These are phyloP conservation scores for Mucor irregularis DNA, from an alignment of 371 early-diverging fungal genomes.

Conservation along the genomic window DNA sequence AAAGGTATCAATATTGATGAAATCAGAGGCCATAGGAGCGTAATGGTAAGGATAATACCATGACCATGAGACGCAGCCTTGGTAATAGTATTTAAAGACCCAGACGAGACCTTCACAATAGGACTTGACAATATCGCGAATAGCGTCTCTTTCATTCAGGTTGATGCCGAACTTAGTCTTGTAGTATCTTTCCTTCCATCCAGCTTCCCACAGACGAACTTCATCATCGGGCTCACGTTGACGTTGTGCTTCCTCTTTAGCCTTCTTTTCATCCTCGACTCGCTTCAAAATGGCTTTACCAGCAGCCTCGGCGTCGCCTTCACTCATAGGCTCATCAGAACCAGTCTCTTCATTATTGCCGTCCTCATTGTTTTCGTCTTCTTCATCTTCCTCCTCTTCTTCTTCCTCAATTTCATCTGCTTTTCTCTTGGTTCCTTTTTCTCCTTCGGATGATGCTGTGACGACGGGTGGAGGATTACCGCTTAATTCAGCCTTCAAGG, in stretches of 20 bases:
- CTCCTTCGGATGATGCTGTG: constrained; percentile 3
- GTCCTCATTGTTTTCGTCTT: constrained; percentile 37
- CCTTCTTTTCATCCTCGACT: constrained; percentile 53
- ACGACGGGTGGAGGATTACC: constrained; percentile 7
- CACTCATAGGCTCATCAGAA: constrained; percentile 28
- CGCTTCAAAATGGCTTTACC: constrained; percentile 56
- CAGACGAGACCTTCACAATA: constrained; percentile 98
- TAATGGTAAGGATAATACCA: constrained; percentile 99
- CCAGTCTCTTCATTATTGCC: constrained; percentile 24
- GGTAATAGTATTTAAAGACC: constrained; percentile 98
- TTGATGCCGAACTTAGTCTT: constrained; percentile 79
- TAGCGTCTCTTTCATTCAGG: constrained; percentile 61
- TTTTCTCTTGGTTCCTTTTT: constrained; percentile 41
- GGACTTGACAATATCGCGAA: constrained; percentile 69
- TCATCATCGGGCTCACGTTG: constrained; percentile 79
- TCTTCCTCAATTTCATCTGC: constrained; percentile 33
- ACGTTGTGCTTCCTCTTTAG: constrained; percentile 51
- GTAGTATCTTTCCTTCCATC: constrained; percentile 93
- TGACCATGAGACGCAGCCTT: constrained; percentile 94
- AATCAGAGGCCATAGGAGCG: constrained; percentile 95
- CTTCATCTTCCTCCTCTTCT: constrained; percentile 34
- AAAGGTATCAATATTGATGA: constrained; percentile 75
- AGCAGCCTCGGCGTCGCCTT: constrained; percentile 17
- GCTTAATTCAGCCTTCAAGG: constrained; percentile 34
- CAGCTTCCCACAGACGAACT: constrained; percentile 80